Percentiles rank a stretch among this genome's conserved stretches.
phyloP scores from a whole-genome alignment of 2,329 filamentous ascomycete species.

The Penicillium paneum region DNA sequence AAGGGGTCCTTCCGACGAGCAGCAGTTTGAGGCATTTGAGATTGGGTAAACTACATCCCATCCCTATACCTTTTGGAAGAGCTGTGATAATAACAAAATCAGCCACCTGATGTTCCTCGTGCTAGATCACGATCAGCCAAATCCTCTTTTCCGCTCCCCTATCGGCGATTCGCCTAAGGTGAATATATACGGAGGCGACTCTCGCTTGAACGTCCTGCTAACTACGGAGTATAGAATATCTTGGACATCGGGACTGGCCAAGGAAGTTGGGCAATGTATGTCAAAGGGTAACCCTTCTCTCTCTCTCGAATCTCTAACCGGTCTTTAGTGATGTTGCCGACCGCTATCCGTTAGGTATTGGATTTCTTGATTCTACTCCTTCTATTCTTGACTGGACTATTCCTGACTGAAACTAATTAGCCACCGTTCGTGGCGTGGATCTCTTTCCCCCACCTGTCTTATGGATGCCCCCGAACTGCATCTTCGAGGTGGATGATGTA shows the following conservation, averaged over 20 bases:
- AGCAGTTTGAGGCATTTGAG: slow-evolving; percentile 20
- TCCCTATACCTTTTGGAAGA: neutral
- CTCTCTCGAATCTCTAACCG: neutral
- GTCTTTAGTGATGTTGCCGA: slow-evolving; percentile 7
- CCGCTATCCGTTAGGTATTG: slow-evolving; percentile 4
- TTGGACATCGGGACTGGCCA: slow-evolving; percentile 19
- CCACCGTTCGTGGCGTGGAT: slow-evolving; percentile 21
- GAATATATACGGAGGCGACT: neutral
- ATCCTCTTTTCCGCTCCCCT: slow-evolving; percentile 17
- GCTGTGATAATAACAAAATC: neutral
- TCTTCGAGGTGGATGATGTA: slow-evolving; percentile 28
- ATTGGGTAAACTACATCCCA: slow-evolving; percentile 11
- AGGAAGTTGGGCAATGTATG: slow-evolving; percentile 19
- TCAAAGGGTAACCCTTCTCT: neutral
- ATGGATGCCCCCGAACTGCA: slow-evolving; percentile 28
- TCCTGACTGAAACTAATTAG: slow-evolving; percentile 6
- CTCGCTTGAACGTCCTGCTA: neutral
- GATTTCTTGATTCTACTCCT: neutral
- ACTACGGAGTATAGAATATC: slow-evolving; percentile 12
- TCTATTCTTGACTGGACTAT: neutral
- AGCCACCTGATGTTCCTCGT: slow-evolving; percentile 20
- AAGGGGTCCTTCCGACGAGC: slow-evolving; percentile 20
- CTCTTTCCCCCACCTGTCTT: slow-evolving; percentile 19
- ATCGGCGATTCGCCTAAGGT: slow-evolving; percentile 16
- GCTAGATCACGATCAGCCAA: slow-evolving; percentile 12